phyloP scores from a whole-genome alignment of 441 rosid species.

The Flueggea neowawraea region DNA sequence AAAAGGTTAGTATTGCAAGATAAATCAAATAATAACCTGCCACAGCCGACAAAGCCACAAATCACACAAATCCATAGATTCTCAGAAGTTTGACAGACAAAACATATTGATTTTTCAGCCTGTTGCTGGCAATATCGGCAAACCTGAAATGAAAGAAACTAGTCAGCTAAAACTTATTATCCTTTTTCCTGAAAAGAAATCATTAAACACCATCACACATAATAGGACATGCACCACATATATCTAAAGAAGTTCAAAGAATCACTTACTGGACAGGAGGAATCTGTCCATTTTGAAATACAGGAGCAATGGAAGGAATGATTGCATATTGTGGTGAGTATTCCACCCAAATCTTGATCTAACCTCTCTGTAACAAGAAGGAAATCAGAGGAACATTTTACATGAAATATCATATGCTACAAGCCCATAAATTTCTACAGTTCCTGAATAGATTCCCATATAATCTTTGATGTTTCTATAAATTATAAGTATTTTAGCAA shows the following conservation, averaged over 20 bases:
- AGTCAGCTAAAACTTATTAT: slow-evolving; percentile 6
- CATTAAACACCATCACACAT: background rate
- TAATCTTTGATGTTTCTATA: too few species aligned
- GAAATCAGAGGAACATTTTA: background rate
- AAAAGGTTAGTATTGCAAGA: slow-evolving; percentile 1
- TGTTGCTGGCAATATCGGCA: slow-evolving; percentile 98
- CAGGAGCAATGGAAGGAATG: slow-evolving; percentile 97
- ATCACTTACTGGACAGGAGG: slow-evolving; percentile 90
- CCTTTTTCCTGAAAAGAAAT: background rate
- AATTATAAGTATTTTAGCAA: too few species aligned
- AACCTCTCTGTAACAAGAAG: slow-evolving; percentile 63
- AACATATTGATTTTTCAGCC: slow-evolving; percentile 90
- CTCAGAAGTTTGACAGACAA: slow-evolving; percentile 87
- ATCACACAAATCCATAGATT: slow-evolving; percentile 95
- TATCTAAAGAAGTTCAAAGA: background rate
- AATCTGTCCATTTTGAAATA: slow-evolving; percentile 97
- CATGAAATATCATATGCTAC: background rate
- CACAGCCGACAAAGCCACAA: slow-evolving; percentile 96
- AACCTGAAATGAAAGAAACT: slow-evolving; percentile 47
- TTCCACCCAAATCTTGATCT: slow-evolving; percentile 91
- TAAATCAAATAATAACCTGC: slow-evolving; percentile 54
- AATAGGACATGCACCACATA: background rate
- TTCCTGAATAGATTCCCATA: too few species aligned
- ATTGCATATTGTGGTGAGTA: slow-evolving; percentile 93
- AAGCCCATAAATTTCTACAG: background rate